Percentiles rank a stretch among this genome's conserved stretches.
Conservation (phyloP, 345 rosid genomes). For the Orychophragmus violaceus region DNA sequence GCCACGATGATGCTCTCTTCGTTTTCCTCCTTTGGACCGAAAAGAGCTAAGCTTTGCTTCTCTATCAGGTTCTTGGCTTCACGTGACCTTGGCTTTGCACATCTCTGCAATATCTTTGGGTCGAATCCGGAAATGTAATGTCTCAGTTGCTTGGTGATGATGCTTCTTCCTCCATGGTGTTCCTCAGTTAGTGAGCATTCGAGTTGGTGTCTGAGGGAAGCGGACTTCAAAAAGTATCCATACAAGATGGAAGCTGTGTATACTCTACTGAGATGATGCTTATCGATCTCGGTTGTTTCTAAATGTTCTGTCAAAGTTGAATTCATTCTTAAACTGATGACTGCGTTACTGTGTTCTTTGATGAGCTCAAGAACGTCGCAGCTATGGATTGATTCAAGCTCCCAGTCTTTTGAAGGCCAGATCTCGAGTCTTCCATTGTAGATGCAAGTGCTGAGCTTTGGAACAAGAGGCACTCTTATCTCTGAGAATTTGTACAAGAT, state of each 20-base stretch:
- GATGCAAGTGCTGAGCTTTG: slow-evolving; percentile 71
- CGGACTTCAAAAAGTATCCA: slow-evolving; percentile 83
- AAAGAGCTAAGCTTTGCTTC: slow-evolving; percentile 64
- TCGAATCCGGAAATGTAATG: slow-evolving; percentile 65
- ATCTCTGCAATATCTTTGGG: slow-evolving; percentile 53
- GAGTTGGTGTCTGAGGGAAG: slow-evolving; percentile 56
- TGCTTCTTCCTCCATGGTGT: slow-evolving; percentile 3
- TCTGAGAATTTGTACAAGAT: slow-evolving; percentile 78
- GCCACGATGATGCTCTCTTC: slow-evolving; percentile 52
- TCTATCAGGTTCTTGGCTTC: slow-evolving; percentile 59
- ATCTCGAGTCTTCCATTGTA: slow-evolving; percentile 78
- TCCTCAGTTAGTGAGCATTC: slow-evolving; percentile 45
- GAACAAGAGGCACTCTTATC: slow-evolving; percentile 75
- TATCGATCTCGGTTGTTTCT: slow-evolving; percentile 58
- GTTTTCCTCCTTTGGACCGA: slow-evolving; percentile 41
- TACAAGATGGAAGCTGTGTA: slow-evolving; percentile 70
- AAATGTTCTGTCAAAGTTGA: slow-evolving; percentile 59
- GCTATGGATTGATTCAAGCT: slow-evolving; percentile 67
- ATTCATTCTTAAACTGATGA: slow-evolving; percentile 62
- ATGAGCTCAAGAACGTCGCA: slow-evolving; percentile 63
- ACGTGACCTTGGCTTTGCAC: slow-evolving; percentile 58
- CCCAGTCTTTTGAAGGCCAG: slow-evolving; percentile 82
- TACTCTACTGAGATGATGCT: slow-evolving; percentile 41
- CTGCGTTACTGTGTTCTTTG: slow-evolving; percentile 58
- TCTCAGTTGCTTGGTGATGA: slow-evolving; percentile 33